Conservation (phyloP, 2,329 filamentous ascomycete genomes). For the Rachicladosporium sp. region DNA sequence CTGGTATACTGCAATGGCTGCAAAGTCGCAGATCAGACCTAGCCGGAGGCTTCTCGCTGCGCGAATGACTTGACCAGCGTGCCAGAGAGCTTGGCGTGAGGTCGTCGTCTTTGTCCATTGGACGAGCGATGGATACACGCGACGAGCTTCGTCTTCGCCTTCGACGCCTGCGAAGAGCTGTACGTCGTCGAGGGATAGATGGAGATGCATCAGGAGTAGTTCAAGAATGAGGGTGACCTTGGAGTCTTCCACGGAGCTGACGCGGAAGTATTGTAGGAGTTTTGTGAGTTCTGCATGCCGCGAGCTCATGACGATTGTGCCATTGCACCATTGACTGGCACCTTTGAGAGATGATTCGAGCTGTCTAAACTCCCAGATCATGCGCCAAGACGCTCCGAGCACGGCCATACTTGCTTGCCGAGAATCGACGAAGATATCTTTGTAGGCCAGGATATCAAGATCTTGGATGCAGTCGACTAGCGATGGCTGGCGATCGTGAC, state of each 20-base stretch:
- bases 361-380: constrained; percentile 55
- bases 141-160: constrained; percentile 51
- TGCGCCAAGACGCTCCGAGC: constrained; percentile 52
- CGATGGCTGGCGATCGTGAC: constrained; percentile 34
- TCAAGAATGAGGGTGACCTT: constrained; percentile 31
- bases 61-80: constrained; percentile 54
- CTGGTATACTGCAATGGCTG: constrained; percentile 57
- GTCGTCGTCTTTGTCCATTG: constrained; percentile 46
- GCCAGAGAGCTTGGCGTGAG: constrained; percentile 51
- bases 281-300: constrained; percentile 52
- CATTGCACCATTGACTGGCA: constrained; percentile 27
- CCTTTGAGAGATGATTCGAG: constrained; percentile 41
- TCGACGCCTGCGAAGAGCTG: constrained; percentile 58
- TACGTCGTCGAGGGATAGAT: constrained; percentile 52
- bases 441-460: constrained; percentile 38
- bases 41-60: constrained; percentile 38
- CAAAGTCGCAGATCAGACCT: constrained; percentile 41
- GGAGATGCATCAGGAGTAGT: constrained; percentile 50
- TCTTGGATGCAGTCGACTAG: constrained; percentile 47
- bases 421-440: constrained; percentile 42
- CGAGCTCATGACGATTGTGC: constrained; percentile 32
- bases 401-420: constrained; percentile 48
- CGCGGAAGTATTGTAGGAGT: constrained; percentile 41
- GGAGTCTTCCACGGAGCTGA: constrained; percentile 25
- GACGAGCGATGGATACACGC: constrained; percentile 45